phyloP scores from a whole-genome alignment of 2,329 filamentous ascomycete species.

The Botrytis medusae region DNA sequence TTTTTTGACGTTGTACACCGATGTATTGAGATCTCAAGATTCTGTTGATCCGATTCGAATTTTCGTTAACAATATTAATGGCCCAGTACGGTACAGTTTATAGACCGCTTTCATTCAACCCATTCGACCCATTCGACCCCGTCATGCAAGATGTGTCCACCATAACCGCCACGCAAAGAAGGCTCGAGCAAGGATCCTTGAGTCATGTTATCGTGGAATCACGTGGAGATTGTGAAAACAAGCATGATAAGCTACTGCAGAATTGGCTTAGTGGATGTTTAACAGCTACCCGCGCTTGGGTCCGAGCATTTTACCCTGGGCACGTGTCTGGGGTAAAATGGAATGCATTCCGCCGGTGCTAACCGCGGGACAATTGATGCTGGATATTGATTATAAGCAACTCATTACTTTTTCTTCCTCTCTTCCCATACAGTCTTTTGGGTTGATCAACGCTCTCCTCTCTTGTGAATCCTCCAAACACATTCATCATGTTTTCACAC shows the following conservation, averaged over 20 bases:
- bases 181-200: not conserved
- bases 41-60: not conserved
- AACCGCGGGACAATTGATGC: constrained; percentile 16
- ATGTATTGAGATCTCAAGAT: not conserved
- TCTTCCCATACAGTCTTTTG: not conserved
- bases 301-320: not conserved
- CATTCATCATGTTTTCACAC: constrained; percentile 37
- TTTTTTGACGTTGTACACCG: not conserved
- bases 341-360: constrained; percentile 17
- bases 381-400: not conserved
- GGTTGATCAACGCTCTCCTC: not conserved
- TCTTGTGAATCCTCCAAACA: not conserved
- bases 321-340: not conserved
- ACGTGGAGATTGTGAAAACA: not conserved
- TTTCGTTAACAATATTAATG: no score
- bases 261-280: not conserved
- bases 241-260: not conserved
- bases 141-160: not conserved
- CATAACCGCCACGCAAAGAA: not conserved
- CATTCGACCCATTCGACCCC: not conserved
- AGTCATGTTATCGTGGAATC: constrained; percentile 2
- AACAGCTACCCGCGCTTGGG: not conserved
- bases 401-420: not conserved
- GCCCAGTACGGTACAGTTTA: not conserved
- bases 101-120: constrained; percentile 5